phyloP scores from a whole-genome alignment of 345 rosid genomes.

The Gossypium australe region DNA sequence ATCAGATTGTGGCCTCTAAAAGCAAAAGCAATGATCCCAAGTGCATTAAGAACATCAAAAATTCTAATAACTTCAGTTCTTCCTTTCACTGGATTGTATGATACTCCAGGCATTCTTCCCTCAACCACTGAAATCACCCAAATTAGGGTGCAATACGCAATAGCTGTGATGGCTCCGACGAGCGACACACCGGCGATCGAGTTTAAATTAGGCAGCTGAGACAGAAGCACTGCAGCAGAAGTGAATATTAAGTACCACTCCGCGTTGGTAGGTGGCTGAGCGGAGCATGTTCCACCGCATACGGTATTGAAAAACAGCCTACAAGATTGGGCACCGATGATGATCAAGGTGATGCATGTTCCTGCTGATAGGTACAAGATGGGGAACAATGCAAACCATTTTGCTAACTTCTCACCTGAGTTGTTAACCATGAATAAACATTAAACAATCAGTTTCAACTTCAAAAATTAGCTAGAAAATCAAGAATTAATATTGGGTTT shows the following conservation, averaged over 20 bases:
- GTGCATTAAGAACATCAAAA: constrained; percentile 43
- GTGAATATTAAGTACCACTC: constrained; percentile 58
- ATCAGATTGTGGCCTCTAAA: constrained; percentile 69
- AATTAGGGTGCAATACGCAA: constrained; percentile 49
- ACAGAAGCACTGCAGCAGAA: constrained; percentile 34
- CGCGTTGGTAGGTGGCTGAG: constrained; percentile 35
- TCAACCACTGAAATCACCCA: constrained; percentile 48
- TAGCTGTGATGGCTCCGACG: constrained; percentile 43
- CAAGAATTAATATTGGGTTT: not conserved
- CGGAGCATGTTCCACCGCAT: constrained; percentile 34
- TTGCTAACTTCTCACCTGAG: constrained; percentile 46
- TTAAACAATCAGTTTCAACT: not conserved
- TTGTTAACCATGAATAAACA: not conserved
- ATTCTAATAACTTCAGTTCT: constrained; percentile 15
- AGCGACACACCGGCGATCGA: constrained; percentile 62
- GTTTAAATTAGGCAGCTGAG: constrained; percentile 64
- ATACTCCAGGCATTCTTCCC: constrained; percentile 32
- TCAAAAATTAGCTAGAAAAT: not conserved
- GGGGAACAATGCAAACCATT: constrained; percentile 47
- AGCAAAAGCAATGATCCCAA: constrained; percentile 61
- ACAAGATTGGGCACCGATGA: constrained; percentile 44
- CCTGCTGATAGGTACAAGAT: constrained; percentile 63
- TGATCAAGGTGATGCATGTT: constrained; percentile 47
- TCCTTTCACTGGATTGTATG: constrained; percentile 28
- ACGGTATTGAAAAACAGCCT: constrained; percentile 25